Evolutionary conservation across 495 filamentous ascomycete genomes (phyloP).

Genomic region (Delitschia confertaspora): DNA sequence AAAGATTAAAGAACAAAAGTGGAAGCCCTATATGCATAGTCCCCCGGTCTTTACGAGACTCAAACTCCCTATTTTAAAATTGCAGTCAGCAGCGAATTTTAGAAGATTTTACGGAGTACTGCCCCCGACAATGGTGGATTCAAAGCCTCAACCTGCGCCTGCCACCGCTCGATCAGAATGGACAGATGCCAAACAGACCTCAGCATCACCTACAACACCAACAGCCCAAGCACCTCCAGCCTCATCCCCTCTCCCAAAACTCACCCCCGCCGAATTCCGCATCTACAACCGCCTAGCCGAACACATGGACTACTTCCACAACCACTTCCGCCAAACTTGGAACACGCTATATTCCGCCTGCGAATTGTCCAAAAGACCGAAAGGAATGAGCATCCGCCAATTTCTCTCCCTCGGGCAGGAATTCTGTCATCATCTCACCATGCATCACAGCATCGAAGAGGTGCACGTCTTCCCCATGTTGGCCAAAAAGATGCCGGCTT

Average conservation of each 20-base stretch:
- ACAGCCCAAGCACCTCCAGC: no score
- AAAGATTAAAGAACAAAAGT: no score
- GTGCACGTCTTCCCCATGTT: slow-evolving; percentile 70
- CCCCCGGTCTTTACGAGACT: no score
- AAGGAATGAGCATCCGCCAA: slow-evolving; percentile 50
- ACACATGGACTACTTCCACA: slow-evolving; percentile 66
- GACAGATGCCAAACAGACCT: no score
- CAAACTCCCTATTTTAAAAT: no score
- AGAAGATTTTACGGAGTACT: no score
- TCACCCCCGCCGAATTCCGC: slow-evolving; percentile 49
- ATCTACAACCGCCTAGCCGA: slow-evolving; percentile 66
- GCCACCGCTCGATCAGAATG: no score
- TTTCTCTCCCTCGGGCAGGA: slow-evolving; percentile 56
- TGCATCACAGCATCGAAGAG: slow-evolving; percentile 84
- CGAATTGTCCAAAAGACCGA: slow-evolving; percentile 44
- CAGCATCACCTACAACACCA: no score
- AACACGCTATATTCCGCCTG: slow-evolving; percentile 56
- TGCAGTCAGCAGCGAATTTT: no score
- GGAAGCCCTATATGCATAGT: no score
- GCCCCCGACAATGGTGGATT: no score
- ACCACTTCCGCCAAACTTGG: slow-evolving; percentile 68
- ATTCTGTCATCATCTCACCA: slow-evolving; percentile 58
- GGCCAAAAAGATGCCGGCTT: slow-evolving; percentile 73
- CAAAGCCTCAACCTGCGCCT: no score
- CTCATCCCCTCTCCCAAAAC: slow-evolving; percentile 38